Percentiles rank a stretch among this genome's conserved stretches.
Evolutionary conservation across 2,329 filamentous ascomycete genomes (phyloP).

Genomic region (Stemphylium beticola): DNA sequence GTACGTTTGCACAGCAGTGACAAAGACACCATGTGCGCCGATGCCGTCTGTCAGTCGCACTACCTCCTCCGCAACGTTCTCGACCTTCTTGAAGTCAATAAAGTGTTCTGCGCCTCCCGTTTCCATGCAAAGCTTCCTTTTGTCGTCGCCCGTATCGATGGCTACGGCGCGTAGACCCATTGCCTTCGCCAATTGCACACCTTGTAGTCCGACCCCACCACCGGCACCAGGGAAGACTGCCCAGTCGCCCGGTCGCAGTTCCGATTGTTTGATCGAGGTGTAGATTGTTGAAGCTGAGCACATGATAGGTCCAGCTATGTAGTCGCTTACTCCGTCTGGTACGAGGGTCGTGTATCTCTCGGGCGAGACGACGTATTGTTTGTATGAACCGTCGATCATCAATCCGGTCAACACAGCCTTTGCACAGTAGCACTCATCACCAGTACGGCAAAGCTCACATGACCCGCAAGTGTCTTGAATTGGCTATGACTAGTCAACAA

Average conservation of each 20-base stretch:
- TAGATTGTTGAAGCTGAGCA: conserved; percentile 66
- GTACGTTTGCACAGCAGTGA: conserved; percentile 46
- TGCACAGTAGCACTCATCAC: conserved; percentile 61
- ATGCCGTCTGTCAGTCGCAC: conserved; percentile 44
- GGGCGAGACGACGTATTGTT: conserved; percentile 65
- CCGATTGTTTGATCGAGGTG: conserved; percentile 60
- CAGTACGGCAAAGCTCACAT: conserved; percentile 58
- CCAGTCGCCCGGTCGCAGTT: conserved; percentile 60
- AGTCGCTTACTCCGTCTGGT: conserved; percentile 61
- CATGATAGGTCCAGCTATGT: conserved; percentile 66
- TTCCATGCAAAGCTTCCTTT: conserved; percentile 43
- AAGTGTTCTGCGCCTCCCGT: conserved; percentile 46
- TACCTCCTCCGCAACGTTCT: conserved; percentile 44
- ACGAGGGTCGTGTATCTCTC: conserved; percentile 62
- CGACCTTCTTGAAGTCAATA: conserved; percentile 46
- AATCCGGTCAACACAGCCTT: conserved; percentile 56
- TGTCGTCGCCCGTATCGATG: conserved; percentile 46
- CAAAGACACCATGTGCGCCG: conserved; percentile 49
- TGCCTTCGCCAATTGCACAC: conserved; percentile 55
- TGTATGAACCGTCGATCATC: conserved; percentile 57
- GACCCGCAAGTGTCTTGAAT: conserved; percentile 42
- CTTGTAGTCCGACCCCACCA: conserved; percentile 64
- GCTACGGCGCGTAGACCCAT: conserved; percentile 48
- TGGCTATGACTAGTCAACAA: conserved; percentile 23
- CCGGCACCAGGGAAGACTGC: conserved; percentile 62